These are phyloP conservation scores for Udeniomyces megalosporus DNA, from an alignment of 768 basidiomycete genomes.

Conservation along the genomic window DNA sequence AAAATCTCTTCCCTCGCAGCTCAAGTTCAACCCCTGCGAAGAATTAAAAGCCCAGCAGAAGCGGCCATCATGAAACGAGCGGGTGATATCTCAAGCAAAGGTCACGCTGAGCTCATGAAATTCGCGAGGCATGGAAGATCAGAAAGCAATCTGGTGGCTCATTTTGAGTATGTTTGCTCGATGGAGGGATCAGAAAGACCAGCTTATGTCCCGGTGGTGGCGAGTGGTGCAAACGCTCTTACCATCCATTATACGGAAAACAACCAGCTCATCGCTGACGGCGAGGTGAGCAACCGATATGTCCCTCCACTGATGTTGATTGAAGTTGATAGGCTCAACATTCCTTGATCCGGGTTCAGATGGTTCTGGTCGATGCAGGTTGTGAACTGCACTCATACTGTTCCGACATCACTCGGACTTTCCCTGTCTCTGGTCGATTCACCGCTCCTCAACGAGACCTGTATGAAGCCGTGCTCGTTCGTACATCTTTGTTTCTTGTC, in stretches of 20 bases:
- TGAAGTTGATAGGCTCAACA: not conserved
- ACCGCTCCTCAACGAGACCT: slow-evolving; percentile 64
- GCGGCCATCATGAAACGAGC: slow-evolving; percentile 62
- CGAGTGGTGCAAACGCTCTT: slow-evolving; percentile 76
- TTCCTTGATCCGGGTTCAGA: slow-evolving; percentile 15
- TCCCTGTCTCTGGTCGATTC: slow-evolving; percentile 68
- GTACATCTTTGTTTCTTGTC: no score
- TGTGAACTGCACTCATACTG: slow-evolving; percentile 7
- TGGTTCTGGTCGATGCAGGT: slow-evolving; percentile 73
- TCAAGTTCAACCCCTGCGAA: slow-evolving; percentile 52
- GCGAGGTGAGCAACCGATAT: slow-evolving; percentile 54
- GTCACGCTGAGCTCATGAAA: slow-evolving; percentile 79
- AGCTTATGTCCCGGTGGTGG: slow-evolving; percentile 97
- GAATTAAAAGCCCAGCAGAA: slow-evolving; percentile 66
- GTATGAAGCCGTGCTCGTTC: slow-evolving; percentile 52
- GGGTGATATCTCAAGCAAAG: slow-evolving; percentile 70
- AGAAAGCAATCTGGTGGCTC: slow-evolving; percentile 52
- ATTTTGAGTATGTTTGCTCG: slow-evolving; percentile 78
- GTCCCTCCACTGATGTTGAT: not conserved
- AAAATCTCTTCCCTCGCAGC: slow-evolving; percentile 43
- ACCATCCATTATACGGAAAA: slow-evolving; percentile 92
- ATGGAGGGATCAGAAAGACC: slow-evolving; percentile 63
- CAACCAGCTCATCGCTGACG: slow-evolving; percentile 52
- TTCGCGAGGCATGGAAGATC: slow-evolving; percentile 44
- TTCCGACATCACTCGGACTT: slow-evolving; percentile 38